Evolutionary conservation across 2,329 filamentous ascomycete genomes (phyloP).

Genomic region (Neofusicoccum kwambonambiense): DNA sequence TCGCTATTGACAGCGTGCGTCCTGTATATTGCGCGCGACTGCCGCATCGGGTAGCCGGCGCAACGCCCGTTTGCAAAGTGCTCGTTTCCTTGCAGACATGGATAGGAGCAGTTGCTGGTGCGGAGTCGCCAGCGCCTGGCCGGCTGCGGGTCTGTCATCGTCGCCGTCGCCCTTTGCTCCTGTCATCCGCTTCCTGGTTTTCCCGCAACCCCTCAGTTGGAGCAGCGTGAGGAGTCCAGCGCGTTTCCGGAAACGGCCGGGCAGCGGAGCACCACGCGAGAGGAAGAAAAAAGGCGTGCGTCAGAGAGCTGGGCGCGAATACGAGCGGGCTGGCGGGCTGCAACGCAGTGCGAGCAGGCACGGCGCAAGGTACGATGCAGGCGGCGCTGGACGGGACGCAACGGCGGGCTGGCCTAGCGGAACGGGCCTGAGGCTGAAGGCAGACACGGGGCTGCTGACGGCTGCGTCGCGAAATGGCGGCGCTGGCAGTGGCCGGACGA

Average conservation of each 20-base stretch:
- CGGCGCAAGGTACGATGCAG: constrained; percentile 13
- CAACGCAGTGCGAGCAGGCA: neutral
- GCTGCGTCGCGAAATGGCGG: neutral
- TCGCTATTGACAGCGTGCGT: constrained; percentile 4
- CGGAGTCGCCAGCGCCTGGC: neutral
- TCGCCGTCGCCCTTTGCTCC: neutral
- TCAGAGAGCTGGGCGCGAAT: constrained; percentile 7
- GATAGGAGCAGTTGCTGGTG: neutral
- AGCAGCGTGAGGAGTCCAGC: neutral
- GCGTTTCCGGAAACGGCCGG: constrained; percentile 3
- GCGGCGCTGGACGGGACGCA: neutral
- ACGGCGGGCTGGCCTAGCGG: constrained; percentile 7
- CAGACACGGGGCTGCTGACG: neutral
- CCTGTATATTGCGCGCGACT: constrained; percentile 6
- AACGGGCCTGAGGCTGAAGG: constrained; percentile 11
- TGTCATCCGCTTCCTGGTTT: constrained; percentile 12
- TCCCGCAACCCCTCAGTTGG: constrained; percentile 10
- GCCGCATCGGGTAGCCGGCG: neutral
- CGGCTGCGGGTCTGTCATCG: neutral
- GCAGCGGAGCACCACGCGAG: neutral
- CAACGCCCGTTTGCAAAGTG: neutral
- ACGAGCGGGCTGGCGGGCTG: neutral
- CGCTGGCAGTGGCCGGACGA: neutral
- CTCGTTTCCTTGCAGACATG: neutral
- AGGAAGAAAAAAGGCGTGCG: neutral